Evolutionary conservation across 202 grass and related monocot genomes (phyloP), one percentile per base, ranked within the genome.

Genomic region (Elaeis oleifera): DNA sequence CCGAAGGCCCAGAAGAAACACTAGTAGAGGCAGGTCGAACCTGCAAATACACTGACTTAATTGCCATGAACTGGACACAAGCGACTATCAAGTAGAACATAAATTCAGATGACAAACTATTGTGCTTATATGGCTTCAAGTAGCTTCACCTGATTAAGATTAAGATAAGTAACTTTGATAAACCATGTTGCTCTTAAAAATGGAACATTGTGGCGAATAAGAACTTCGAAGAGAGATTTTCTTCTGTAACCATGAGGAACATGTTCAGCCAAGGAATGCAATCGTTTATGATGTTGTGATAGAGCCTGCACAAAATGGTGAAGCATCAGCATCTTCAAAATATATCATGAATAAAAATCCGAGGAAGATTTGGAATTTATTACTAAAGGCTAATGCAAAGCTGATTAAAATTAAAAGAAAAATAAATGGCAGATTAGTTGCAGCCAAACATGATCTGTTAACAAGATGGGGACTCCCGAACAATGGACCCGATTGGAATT

Each of bases 81-180:
- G 9, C 1, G 11, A 3, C 36, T 44, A 44, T 13, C 36, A 44
- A 14, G 36, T 44, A 44, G 36, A 44, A 44, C 36, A 44, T 9
- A 44, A 44, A 44, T 44, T 44, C 14, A 28, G 26, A 31, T 25
- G 32, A 69, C 20, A 50, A 58, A 59, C 56, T 58, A 63, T 13
- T 14, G 14, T 54, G 54, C 71, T 70, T 51, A 24, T 50, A 72
- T 60, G 54, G 67, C 9, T 72, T 20, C 39, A 56, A 62, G 58
- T 65, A 54, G 16, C 17, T 75, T 22, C 64, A 99, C 94, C 88
- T 99, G 94, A 84, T 99, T 99, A 59, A 99, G 94, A 84, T 99
- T 99, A 59, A 99, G 94, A 82, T 99, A 99, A 28, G 85, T 89
- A 61, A 99, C 94, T 89, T 99, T 99, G 54, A 94, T 85, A 78